Conservation (phyloP, 2,329 filamentous ascomycete species). For the Trichophyton benhamiae region DNA sequence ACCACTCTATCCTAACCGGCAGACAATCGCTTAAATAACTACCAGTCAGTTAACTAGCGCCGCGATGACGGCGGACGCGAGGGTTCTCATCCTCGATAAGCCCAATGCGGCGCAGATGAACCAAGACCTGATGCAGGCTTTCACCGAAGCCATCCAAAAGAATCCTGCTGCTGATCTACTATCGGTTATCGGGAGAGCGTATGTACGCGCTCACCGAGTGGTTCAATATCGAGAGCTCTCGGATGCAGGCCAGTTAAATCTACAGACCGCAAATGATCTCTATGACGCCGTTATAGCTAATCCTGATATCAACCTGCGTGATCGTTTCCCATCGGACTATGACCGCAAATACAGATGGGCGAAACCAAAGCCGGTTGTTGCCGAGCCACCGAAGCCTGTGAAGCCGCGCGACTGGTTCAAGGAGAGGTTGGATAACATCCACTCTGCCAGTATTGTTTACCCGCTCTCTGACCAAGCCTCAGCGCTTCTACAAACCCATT, state of each 20-base stretch:
- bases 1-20: too few relatives aligned
- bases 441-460: slow-evolving; percentile 16
- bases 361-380: slow-evolving; percentile 5
- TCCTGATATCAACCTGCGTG: slow-evolving; percentile 17
- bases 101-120: slow-evolving; percentile 16
- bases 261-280: slow-evolving; percentile 11
- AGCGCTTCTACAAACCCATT: slow-evolving; percentile 12
- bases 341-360: slow-evolving; percentile 16
- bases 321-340: slow-evolving; percentile 16
- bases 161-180: slow-evolving; percentile 18
- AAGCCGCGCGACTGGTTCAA: slow-evolving; percentile 14
- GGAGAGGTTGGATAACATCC: slow-evolving; percentile 14
- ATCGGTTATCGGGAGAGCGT: slow-evolving; percentile 16
- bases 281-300: slow-evolving; percentile 8
- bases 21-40: too few relatives aligned
- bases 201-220: slow-evolving; percentile 13
- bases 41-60: too few relatives aligned
- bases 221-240: slow-evolving; percentile 12
- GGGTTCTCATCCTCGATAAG: background rate
- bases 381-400: background rate
- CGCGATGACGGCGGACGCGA: too few relatives aligned
- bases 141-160: slow-evolving; percentile 15
- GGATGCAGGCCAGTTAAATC: slow-evolving; percentile 15
- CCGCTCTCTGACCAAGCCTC: slow-evolving; percentile 17
- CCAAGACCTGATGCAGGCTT: slow-evolving; percentile 15